Evolutionary conservation across 2,329 filamentous ascomycete species (phyloP).

Genomic region (Metarhizium anisopliae): DNA sequence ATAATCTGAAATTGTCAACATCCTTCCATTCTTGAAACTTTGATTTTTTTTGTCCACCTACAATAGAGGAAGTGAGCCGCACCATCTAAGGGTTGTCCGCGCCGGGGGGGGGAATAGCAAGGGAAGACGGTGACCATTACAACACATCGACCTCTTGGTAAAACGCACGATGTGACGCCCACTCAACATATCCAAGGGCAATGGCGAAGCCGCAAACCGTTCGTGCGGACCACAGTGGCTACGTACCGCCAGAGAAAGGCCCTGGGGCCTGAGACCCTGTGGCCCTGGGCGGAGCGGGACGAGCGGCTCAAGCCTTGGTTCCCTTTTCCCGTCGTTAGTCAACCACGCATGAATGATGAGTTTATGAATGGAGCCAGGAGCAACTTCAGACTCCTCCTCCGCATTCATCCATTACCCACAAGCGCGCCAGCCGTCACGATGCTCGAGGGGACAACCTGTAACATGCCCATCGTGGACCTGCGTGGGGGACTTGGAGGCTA

Average conservation of each 20-base stretch:
- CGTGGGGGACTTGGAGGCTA: background rate
- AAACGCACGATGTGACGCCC: background rate
- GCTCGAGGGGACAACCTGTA: background rate
- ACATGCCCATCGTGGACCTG: background rate
- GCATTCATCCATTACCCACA: background rate
- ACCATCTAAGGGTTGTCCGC: too few relatives aligned
- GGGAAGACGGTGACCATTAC: background rate
- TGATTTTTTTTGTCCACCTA: too few relatives aligned
- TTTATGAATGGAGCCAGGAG: too few relatives aligned
- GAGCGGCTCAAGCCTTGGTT: background rate
- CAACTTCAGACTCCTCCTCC: background rate
- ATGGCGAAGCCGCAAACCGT: too few relatives aligned
- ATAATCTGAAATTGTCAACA: too few relatives aligned
- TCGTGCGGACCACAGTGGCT: background rate
- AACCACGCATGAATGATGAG: too few relatives aligned
- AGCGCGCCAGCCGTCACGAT: background rate
- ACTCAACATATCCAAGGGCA: background rate
- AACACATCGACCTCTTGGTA: background rate
- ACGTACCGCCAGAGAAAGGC: background rate
- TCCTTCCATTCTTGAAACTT: background rate
- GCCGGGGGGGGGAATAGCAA: background rate
- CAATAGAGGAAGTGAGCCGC: too few relatives aligned
- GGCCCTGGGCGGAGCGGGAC: background rate
- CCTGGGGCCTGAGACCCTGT: background rate
- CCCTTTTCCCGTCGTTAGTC: too few relatives aligned